These are phyloP conservation scores for Smallanthus sonchifolius DNA, from an alignment of 129 eudicot genomes.

Conservation along the genomic window DNA sequence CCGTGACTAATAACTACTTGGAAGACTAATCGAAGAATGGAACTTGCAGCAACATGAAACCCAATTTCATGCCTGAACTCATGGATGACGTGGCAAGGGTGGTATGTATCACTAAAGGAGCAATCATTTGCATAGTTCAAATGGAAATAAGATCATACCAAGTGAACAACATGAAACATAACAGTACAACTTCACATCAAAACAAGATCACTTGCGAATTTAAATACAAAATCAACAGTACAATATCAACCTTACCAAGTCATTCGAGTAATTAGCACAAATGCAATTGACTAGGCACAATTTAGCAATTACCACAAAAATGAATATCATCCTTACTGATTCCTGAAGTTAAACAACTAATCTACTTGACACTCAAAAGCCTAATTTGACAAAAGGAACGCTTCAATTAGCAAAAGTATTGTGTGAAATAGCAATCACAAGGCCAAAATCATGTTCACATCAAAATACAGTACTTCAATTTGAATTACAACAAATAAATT, in stretches of 20 bases:
- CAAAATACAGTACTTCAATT: background rate
- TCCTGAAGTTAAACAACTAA: slow-evolving; percentile 10
- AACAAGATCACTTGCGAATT: background rate
- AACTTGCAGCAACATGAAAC: too few species aligned
- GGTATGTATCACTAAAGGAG: background rate
- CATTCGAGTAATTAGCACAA: background rate
- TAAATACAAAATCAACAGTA: background rate
- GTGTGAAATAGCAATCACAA: background rate
- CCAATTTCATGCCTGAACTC: too few species aligned
- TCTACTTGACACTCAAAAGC: slow-evolving; percentile 10
- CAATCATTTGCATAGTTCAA: background rate
- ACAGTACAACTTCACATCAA: background rate
- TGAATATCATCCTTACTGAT: background rate
- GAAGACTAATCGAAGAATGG: too few species aligned
- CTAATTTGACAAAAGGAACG: background rate
- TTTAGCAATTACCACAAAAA: background rate
- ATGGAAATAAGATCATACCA: background rate
- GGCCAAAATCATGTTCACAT: background rate
- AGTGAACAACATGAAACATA: background rate
- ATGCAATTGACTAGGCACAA: background rate
- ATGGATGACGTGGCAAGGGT: too few species aligned
- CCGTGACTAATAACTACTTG: too few species aligned
- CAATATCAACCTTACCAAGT: background rate
- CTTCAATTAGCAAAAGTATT: background rate
- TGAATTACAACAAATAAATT: background rate